Base-by-base conservation (phyloP, 768 basidiomycete genomes). In the Panus rudis region DNA sequence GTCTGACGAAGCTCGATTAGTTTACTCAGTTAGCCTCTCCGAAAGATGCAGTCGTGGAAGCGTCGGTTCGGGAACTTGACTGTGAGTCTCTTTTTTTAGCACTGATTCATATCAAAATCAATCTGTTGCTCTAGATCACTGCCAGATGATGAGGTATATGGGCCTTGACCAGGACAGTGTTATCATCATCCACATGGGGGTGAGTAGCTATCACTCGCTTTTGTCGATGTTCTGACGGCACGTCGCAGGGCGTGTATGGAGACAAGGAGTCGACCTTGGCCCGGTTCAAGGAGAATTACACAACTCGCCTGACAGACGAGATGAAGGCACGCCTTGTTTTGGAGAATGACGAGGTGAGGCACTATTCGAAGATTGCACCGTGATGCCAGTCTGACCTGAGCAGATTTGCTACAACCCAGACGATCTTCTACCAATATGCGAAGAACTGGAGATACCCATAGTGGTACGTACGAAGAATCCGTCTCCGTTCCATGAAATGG, bases 281-380 rank as follows among this genome's bases (percentile, higher is more conserved):
- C 19, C 76, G 93, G 7, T 77, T 94, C 57, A 85, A 81, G 58
- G 67, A 75, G 46, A 84, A 81, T 12, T 84, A 89, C 45, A 64
- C 58, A 37, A 68, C 72, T 8, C 53, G 61, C n/a, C 70, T 91
- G 28, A 69, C 79, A 6, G 64, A 73, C 17, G 73, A 75, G 19
- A 79, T 90, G 45, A 77, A 84, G 47, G 71, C 71, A 12, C 72
- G 93, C 34, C 60, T 93, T 17, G 92, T 91, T 2, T 68, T 92
- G n/a, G 93, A 97, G 63, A 97, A 96, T 47, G 93, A 96, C 51
- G 93, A 97, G 68, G 88, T 86, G 44, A 31, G 65, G 55, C n/a
- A n/a, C n/a, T n/a, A n/a, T n/a, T n/a, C 28, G 28, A 30, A 30
- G 28, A 30, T 30, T 25, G 16, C 32, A 16, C 7, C 27, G 14